Conservation (phyloP, 768 basidiomycete species). For the Auriscalpium orientale region DNA sequence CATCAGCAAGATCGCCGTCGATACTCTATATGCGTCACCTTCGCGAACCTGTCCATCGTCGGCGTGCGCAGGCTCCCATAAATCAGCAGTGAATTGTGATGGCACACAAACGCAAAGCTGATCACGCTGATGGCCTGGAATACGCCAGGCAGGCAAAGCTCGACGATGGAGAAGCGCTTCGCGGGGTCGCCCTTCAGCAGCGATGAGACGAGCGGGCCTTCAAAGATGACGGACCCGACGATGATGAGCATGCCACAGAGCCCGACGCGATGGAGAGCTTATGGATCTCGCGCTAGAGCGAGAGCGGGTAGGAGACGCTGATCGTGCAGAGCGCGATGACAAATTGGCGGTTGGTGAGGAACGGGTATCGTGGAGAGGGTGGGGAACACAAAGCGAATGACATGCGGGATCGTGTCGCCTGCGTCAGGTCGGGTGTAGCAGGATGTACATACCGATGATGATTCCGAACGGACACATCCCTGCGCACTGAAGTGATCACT, state of each 20-base stretch:
- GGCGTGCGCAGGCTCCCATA: conserved; percentile 91
- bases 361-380: conserved; percentile 56
- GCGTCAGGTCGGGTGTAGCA: background rate
- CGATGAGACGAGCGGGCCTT: conserved; percentile 67
- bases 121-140: conserved; percentile 98
- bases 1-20: conserved; percentile 75
- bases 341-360: conserved; percentile 80
- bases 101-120: conserved; percentile 93
- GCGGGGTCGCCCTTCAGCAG: conserved; percentile 73
- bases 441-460: conserved; percentile 55
- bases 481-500: conserved; percentile 18
- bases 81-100: conserved; percentile 95
- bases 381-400: conserved; percentile 83
- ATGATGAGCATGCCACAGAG: conserved; percentile 91
- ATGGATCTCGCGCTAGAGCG: conserved; percentile 94
- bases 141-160: conserved; percentile 46
- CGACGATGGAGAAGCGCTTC: conserved; percentile 67
- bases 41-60: conserved; percentile 88
- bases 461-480: conserved; percentile 99
- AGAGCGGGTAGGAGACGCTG: conserved; percentile 89
- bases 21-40: conserved; percentile 91
- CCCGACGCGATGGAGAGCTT: conserved; percentile 91
- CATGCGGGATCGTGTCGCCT: conserved; percentile 95
- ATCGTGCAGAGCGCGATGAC: conserved; percentile 83
- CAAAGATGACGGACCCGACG: conserved; percentile 74